These are phyloP conservation scores for Gelatoporia subvermispora DNA, from an alignment of 768 basidiomycete genomes.

Conservation along the genomic window DNA sequence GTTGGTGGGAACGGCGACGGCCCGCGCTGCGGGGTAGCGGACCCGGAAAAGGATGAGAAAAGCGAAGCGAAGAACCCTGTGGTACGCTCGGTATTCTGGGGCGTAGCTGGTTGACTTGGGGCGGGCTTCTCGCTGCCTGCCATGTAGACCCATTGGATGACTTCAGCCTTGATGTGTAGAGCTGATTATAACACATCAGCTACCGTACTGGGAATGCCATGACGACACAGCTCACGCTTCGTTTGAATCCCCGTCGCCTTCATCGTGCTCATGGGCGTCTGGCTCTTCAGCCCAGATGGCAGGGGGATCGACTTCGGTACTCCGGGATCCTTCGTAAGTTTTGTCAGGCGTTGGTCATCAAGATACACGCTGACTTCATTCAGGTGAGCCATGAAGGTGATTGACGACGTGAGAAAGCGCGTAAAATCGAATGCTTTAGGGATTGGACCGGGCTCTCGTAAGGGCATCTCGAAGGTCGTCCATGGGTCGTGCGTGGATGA, in stretches of 20 bases:
- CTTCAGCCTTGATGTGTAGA: conserved; percentile 63
- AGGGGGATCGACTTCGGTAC: conserved; percentile 45
- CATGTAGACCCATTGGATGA: conserved; percentile 76
- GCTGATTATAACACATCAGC: conserved; percentile 1
- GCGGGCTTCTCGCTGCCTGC: conserved; percentile 58
- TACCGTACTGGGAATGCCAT: conserved; percentile 2
- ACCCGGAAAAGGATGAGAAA: conserved; percentile 29
- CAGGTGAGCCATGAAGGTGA: conserved; percentile 89
- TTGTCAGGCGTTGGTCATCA: conserved; percentile 68
- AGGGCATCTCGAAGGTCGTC: conserved; percentile 87
- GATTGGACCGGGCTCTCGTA: conserved; percentile 76
- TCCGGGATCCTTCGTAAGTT: conserved; percentile 59
- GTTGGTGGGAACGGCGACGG: conserved; percentile 28
- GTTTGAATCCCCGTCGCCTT: conserved; percentile 57
- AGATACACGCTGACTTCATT: conserved; percentile 76
- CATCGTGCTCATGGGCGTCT: conserved; percentile 63
- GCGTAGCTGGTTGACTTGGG: conserved; percentile 26
- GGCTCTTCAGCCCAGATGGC: conserved; percentile 50
- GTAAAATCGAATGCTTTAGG: conserved; percentile 84
- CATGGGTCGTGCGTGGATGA: conserved; percentile 40
- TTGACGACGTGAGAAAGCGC: conserved; percentile 83
- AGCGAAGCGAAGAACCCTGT: conserved; percentile 36
- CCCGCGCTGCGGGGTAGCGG: conserved; percentile 26
- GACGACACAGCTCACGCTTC: conserved; percentile 43
- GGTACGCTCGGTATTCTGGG: conserved; percentile 15